Evolutionary conservation across 257 asterid genomes (phyloP).

Genomic region (Nicotiana obtusifolia): DNA sequence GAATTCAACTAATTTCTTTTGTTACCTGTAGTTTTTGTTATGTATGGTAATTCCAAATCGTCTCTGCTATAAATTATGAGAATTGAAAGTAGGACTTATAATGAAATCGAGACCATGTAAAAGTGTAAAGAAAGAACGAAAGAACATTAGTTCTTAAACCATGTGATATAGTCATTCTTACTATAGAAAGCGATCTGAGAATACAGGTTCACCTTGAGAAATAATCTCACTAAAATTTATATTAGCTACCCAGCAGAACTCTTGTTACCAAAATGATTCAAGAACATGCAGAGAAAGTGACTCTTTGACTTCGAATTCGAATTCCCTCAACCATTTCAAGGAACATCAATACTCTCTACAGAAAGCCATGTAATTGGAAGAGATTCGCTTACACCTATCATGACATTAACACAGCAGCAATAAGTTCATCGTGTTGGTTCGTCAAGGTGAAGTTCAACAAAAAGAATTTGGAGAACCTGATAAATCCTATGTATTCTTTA

Average conservation of each 20-base stretch:
- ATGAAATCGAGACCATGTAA: not conserved
- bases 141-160: not conserved
- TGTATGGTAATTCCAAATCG: not conserved
- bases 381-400: not conserved
- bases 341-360: not conserved
- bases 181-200: too few relatives aligned
- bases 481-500: not conserved
- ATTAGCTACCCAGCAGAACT: not conserved
- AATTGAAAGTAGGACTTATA: too few relatives aligned
- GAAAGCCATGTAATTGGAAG: too few relatives aligned
- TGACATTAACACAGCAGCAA: not conserved
- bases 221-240: not conserved
- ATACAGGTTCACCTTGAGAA: too few relatives aligned
- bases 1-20: not conserved
- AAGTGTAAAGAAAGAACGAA: not conserved
- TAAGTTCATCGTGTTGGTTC: not conserved
- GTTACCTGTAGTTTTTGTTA: not conserved
- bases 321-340: not conserved
- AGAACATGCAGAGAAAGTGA: not conserved
- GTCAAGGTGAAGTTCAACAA: not conserved
- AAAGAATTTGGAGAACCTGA: not conserved
- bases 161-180: too few relatives aligned
- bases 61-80: not conserved
- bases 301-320: not conserved
- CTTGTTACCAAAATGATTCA: not conserved